Evolutionary conservation across 768 basidiomycete genomes (phyloP).

Genomic region (Suillus subaureus): DNA sequence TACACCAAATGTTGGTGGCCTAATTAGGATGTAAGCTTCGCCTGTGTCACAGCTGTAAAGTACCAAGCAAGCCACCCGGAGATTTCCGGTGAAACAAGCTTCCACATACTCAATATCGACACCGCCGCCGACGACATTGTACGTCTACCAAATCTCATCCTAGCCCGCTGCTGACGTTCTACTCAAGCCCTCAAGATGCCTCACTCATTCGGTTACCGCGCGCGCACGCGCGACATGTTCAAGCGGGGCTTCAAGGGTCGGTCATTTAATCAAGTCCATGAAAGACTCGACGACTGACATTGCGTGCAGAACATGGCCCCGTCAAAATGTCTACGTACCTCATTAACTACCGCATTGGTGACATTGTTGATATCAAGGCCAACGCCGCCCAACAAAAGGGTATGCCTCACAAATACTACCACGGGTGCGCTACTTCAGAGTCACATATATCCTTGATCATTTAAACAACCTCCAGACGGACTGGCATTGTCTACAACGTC

Average conservation of each 20-base stretch:
- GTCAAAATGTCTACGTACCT: slow-evolving; percentile 93
- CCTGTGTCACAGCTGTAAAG: slow-evolving; percentile 67
- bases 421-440: slow-evolving; percentile 64
- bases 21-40: slow-evolving; percentile 42
- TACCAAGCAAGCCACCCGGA: slow-evolving; percentile 65
- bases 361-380: slow-evolving; percentile 99
- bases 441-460: background rate
- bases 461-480: slow-evolving; percentile 61
- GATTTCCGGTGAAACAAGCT: slow-evolving; percentile 43
- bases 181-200: slow-evolving; percentile 81
- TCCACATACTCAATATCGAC: slow-evolving; percentile 46
- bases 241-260: slow-evolving; percentile 97
- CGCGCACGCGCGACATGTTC: slow-evolving; percentile 99
- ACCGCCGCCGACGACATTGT: slow-evolving; percentile 51
- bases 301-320: slow-evolving; percentile 75
- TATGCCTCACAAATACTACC: slow-evolving; percentile 99
- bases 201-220: slow-evolving; percentile 99
- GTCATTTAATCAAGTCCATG: slow-evolving; percentile 29
- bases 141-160: slow-evolving; percentile 34
- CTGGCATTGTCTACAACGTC: slow-evolving; percentile 98
- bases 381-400: slow-evolving; percentile 99
- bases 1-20: slow-evolving; percentile 26
- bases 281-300: slow-evolving; percentile 6
- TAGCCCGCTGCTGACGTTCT: slow-evolving; percentile 16
- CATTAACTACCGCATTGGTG: slow-evolving; percentile 91